These are phyloP conservation scores for Calonectria hawksworthii DNA, from an alignment of 2,329 filamentous ascomycete genomes.

Conservation along the genomic window DNA sequence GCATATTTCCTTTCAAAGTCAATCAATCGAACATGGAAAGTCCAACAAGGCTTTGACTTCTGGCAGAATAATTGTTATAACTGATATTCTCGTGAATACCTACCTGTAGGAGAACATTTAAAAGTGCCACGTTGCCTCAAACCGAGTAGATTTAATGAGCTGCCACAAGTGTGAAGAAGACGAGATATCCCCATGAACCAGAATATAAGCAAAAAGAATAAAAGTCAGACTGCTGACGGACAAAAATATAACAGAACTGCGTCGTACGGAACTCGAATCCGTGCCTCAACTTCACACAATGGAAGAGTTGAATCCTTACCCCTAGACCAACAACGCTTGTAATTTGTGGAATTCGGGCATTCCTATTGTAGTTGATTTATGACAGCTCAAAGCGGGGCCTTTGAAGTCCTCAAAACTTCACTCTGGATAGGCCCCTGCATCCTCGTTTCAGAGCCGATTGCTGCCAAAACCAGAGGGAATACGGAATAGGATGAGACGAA, in stretches of 20 bases:
- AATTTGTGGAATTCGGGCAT: neutral
- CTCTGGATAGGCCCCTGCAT: neutral
- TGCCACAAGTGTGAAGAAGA: neutral
- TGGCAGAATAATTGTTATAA: neutral
- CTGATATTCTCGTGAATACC: no score
- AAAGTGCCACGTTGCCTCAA: neutral
- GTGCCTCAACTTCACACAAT: constrained; percentile 10
- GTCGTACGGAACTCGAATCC: constrained; percentile 9
- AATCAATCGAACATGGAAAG: neutral
- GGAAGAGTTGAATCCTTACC: constrained; percentile 18
- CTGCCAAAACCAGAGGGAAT: no score
- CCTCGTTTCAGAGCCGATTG: neutral
- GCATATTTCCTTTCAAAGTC: neutral
- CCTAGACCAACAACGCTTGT: constrained; percentile 11
- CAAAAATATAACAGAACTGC: neutral
- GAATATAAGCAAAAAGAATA: neutral
- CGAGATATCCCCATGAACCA: neutral
- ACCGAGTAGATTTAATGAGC: no score
- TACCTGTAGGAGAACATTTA: neutral
- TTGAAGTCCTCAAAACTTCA: neutral
- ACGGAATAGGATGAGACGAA: no score
- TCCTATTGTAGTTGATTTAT: neutral
- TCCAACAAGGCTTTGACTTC: neutral
- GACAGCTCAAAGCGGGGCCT: neutral
- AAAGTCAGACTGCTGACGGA: no score